Evolutionary conservation across 768 basidiomycete species (phyloP), one percentile per base, ranked within the genome.

Genomic region (Suillus plorans): DNA sequence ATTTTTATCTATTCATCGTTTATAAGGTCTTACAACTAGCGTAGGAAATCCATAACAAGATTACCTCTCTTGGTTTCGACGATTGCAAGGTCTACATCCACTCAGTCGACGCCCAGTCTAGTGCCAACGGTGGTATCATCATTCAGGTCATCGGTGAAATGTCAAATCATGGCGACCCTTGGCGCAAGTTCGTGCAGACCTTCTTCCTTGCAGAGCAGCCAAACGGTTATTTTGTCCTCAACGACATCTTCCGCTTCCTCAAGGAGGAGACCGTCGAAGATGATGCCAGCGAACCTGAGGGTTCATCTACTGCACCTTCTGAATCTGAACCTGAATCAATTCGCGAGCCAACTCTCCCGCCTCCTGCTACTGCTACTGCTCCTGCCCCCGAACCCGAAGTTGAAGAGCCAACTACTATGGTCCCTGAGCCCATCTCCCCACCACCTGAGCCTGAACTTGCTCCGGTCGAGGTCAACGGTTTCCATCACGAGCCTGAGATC

Each of bases 121-220:
- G 95, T 56, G 92, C 93, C 64, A 91, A 91, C 69, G 91, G 92
- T 66, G 97, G 97, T 53, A 98, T 99, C 79, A 92, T 98, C 82
- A 96, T 99, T 78, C 96, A 99, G 78, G 97, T 98, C 78, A 97
- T 97, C 74, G 97, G 97, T 70, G 97, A 99, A 82, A 96, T 99
- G 92, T 94, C 93, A 61, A 99, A 99, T 80, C 85, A 87, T 68
- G 86, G 86, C 64, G 92, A 91, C 61, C 85, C 92, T 5, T 99
- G 97, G 97, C 89, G 91, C 74, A 99, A 99, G 81, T 99, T 99
- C 72, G 96, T 95, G 13, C 97, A 99, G 81, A 98, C 97, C 8
- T 99, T 99, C 82, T 99, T 99, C 91, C 90, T 99, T 62, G 97
- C 97, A 45, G 95, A 98, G 78, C 97, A 99, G 80, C 94, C 95